Conservation (phyloP, 768 basidiomycete species). For the Kwoniella dejecticola region DNA sequence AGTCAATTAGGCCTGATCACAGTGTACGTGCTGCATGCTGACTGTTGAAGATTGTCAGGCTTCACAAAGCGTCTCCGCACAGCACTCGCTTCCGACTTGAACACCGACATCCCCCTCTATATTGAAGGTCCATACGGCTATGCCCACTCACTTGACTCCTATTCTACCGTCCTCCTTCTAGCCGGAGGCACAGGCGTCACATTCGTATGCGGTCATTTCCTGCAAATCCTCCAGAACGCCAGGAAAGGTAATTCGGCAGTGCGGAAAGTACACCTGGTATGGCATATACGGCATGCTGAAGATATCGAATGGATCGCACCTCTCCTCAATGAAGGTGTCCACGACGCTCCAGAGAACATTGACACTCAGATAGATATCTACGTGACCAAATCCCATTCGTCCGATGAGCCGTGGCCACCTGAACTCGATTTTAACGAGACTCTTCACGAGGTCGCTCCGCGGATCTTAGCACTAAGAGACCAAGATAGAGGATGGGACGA, state of each 20-base stretch:
- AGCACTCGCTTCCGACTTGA: slow-evolving; percentile 4
- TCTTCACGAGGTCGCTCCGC: slow-evolving; percentile 5
- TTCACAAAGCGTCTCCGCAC: slow-evolving; percentile 37
- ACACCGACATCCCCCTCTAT: slow-evolving; percentile 21
- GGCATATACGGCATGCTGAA: slow-evolving; percentile 44
- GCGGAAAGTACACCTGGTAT: slow-evolving; percentile 41
- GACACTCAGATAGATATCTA: slow-evolving; percentile 28
- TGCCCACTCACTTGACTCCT: slow-evolving; percentile 25
- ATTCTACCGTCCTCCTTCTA: slow-evolving; percentile 32
- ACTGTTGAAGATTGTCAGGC: slow-evolving; percentile 17
- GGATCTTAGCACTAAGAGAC: background rate
- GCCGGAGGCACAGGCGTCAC: slow-evolving; percentile 46
- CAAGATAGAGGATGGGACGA: slow-evolving; percentile 11
- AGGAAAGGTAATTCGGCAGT: slow-evolving; percentile 24
- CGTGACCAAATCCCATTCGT: slow-evolving; percentile 31
- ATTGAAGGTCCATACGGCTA: slow-evolving; percentile 45
- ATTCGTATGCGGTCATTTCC: slow-evolving; percentile 30
- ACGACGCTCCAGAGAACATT: background rate
- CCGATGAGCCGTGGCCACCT: slow-evolving; percentile 26
- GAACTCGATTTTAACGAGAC: slow-evolving; percentile 13
- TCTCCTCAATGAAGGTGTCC: slow-evolving; percentile 28
- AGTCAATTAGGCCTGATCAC: slow-evolving; percentile 5
- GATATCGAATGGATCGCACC: slow-evolving; percentile 36
- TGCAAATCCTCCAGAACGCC: slow-evolving; percentile 17
- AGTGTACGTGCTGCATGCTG: background rate